phyloP scores from a whole-genome alignment of 495 filamentous ascomycete genomes.

The Podospora conica region DNA sequence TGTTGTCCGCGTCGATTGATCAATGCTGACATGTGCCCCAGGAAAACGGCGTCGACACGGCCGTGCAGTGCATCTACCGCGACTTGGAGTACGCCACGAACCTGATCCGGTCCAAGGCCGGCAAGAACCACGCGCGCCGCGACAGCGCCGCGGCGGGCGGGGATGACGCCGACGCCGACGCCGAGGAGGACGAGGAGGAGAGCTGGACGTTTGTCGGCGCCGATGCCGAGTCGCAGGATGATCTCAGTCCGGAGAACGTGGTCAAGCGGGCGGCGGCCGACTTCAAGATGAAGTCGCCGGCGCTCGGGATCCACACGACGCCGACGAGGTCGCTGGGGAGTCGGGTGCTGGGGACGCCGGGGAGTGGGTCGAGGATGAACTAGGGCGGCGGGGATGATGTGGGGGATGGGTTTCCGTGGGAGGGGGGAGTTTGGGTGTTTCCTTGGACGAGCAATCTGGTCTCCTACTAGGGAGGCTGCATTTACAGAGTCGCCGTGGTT shows the following conservation, averaged over 20 bases:
- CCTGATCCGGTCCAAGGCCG: constrained; percentile 58
- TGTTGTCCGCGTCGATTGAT: not conserved
- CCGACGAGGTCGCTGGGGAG: constrained; percentile 5
- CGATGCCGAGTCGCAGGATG: constrained; percentile 25
- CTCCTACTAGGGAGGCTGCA: too few relatives aligned
- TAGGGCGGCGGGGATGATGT: not conserved
- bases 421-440: not conserved
- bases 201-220: constrained; percentile 46
- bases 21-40: constrained; percentile 31
- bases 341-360: constrained; percentile 9
- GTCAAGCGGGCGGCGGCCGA: constrained; percentile 13
- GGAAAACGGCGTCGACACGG: constrained; percentile 84
- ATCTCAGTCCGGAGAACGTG: constrained; percentile 14
- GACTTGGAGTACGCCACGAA: constrained; percentile 94
- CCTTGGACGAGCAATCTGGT: too few relatives aligned
- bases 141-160: constrained; percentile 18
- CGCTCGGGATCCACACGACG: not conserved
- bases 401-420: not conserved
- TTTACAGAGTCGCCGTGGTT: too few relatives aligned
- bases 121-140: constrained; percentile 47
- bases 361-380: not conserved
- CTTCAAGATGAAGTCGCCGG: not conserved
- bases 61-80: constrained; percentile 89
- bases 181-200: constrained; percentile 40
- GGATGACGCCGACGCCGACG: constrained; percentile 15